Conservation (phyloP, 1,139 yeast genomes). For the Pichia sp. region DNA sequence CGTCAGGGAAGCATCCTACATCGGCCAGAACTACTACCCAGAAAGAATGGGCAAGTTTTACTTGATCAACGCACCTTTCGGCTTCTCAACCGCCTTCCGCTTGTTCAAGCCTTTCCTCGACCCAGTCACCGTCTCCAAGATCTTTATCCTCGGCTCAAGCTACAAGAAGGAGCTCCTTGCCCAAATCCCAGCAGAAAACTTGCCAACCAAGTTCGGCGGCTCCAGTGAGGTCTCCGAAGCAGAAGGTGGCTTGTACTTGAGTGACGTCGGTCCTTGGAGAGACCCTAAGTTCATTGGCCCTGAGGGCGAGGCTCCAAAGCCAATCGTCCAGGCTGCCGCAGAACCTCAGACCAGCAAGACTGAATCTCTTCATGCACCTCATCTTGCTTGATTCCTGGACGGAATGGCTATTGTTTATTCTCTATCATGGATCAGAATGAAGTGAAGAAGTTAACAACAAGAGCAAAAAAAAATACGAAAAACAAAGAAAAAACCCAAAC, state of each 20-base stretch:
- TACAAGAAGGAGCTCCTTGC: conserved; percentile 80
- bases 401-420: background rate
- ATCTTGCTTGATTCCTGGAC: background rate
- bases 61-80: conserved; percentile 94
- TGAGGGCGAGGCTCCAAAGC: conserved; percentile 72
- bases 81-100: conserved; percentile 90
- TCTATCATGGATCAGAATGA: background rate
- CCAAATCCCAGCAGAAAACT: conserved; percentile 90
- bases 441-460: background rate
- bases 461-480: background rate
- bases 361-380: background rate
- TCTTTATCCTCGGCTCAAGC: conserved; percentile 75
- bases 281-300: conserved; percentile 78
- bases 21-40: conserved; percentile 98
- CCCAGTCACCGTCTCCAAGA: conserved; percentile 97
- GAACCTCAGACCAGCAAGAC: background rate
- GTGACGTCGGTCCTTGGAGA: conserved; percentile 98
- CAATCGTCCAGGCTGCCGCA: background rate
- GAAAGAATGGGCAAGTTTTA: conserved; percentile 99
- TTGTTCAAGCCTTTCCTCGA: conserved; percentile 90
- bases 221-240: conserved; percentile 56
- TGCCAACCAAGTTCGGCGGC: conserved; percentile 91
- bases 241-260: conserved; percentile 77
- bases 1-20: conserved; percentile 86
- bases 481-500: background rate